These are phyloP conservation scores for Acacia melanoxylon DNA, from an alignment of 306 rosid species.

Conservation along the genomic window DNA sequence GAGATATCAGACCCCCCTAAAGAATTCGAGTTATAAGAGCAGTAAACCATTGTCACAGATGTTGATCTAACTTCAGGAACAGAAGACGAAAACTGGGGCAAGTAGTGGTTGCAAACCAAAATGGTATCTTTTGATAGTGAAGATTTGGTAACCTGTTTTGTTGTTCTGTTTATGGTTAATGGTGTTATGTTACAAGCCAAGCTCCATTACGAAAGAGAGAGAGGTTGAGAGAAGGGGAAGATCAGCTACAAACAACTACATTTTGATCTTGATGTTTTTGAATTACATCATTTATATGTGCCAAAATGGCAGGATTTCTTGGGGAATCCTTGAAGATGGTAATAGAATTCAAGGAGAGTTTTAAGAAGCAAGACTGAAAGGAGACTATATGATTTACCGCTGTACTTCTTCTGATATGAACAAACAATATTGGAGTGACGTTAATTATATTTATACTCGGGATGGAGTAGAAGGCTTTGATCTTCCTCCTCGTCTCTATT, in stretches of 20 bases:
- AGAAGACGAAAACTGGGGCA: conserved; percentile 47
- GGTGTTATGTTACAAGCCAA: conserved; percentile 40
- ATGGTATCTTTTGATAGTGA: conserved; percentile 45
- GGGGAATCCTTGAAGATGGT: neutral
- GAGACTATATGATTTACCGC: neutral
- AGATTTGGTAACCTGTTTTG: conserved; percentile 33
- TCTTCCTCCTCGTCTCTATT: neutral
- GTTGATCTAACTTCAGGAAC: conserved; percentile 22
- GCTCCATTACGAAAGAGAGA: conserved; percentile 38
- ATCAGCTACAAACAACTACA: conserved; percentile 47
- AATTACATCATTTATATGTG: neutral
- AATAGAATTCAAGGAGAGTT: neutral
- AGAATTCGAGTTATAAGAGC: conserved; percentile 34
- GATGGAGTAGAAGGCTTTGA: neutral
- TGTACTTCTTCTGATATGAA: neutral
- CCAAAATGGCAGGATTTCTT: neutral
- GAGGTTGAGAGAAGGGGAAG: conserved; percentile 20
- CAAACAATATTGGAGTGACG: neutral
- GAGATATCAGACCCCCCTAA: conserved; percentile 28
- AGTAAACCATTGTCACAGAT: conserved; percentile 30
- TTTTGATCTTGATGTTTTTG: conserved; percentile 40
- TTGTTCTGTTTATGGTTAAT: conserved; percentile 30
- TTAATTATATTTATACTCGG: neutral
- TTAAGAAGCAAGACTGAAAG: neutral
- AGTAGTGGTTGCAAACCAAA: conserved; percentile 56